Percentiles rank a stretch among this genome's conserved stretches.
These are phyloP conservation scores for Helianthus tuberosus DNA, from an alignment of 129 eudicot genomes.

Conservation along the genomic window DNA sequence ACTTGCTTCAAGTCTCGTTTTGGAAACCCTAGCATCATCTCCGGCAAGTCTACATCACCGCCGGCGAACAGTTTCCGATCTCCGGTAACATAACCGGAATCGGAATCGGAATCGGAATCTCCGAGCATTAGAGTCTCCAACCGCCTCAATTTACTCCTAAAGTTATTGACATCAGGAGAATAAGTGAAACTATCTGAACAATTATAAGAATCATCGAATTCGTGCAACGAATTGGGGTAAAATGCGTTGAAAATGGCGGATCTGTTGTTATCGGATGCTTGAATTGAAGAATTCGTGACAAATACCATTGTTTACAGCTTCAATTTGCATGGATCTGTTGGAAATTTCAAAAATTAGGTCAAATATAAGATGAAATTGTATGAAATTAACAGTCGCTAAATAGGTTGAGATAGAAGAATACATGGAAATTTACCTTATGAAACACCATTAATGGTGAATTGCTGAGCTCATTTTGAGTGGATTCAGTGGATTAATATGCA, in stretches of 20 bases:
- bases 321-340: conserved; percentile 1
- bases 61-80: conserved; percentile 16
- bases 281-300: conserved; percentile 35
- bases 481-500: not conserved
- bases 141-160: conserved; percentile 62
- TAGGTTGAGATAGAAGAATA: not conserved
- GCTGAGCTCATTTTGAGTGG: not conserved
- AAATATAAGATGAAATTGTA: not conserved
- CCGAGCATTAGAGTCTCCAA: conserved; percentile 83
- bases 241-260: conserved; percentile 45
- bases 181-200: not conserved
- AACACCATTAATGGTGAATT: conserved; percentile 24
- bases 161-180: conserved; percentile 45
- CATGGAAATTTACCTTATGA: conserved; percentile 5
- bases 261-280: conserved; percentile 48
- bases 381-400: not conserved
- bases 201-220: conserved; percentile 37
- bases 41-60: conserved; percentile 38
- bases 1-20: conserved; percentile 66
- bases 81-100: no score
- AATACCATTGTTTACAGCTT: not conserved
- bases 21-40: conserved; percentile 58
- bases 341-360: not conserved
- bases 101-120: conserved; percentile 47
- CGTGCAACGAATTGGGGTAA: conserved; percentile 45